Conservation (phyloP, 2,329 filamentous ascomycete species). For the Pseudocercospora cruenta region DNA sequence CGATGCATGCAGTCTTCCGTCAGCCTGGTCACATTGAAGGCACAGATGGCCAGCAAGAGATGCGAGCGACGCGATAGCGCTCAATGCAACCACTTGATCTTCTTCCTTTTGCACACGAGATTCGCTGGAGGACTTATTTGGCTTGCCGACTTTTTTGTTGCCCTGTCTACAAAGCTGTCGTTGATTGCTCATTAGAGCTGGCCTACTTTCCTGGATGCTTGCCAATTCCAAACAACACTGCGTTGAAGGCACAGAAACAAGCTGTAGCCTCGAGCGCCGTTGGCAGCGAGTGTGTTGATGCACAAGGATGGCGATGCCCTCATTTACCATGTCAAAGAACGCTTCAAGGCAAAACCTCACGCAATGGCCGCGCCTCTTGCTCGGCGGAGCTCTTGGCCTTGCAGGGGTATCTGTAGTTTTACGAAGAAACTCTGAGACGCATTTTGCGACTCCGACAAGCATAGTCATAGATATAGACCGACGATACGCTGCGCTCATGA, state of each 20-base stretch:
- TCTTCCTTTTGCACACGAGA: not conserved
- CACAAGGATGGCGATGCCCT: not conserved
- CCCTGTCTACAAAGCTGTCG: not conserved
- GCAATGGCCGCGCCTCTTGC: not conserved
- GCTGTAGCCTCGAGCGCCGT: not conserved
- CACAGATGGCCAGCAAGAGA: constrained; percentile 51
- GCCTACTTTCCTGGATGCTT: not conserved
- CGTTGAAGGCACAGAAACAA: not conserved
- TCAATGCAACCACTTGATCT: not conserved
- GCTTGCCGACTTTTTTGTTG: not conserved
- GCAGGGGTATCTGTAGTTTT: not conserved
- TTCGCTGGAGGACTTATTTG: not conserved
- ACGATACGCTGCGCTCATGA: not conserved
- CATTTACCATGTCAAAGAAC: not conserved
- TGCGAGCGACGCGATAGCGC: constrained; percentile 32
- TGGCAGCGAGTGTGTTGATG: not conserved
- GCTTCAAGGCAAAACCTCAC: not conserved
- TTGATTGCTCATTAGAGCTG: not conserved
- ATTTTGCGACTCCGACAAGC: not conserved
- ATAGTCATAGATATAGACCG: not conserved
- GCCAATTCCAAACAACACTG: not conserved
- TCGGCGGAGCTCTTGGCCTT: constrained; percentile 2
- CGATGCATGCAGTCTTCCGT: constrained; percentile 61
- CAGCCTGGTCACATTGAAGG: constrained; percentile 40
- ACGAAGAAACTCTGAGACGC: too few species aligned